Percentiles rank a stretch among this genome's conserved stretches.
Evolutionary conservation across 208 protist genomes (phyloP).

Genomic region (Novymonas esmeraldas): DNA sequence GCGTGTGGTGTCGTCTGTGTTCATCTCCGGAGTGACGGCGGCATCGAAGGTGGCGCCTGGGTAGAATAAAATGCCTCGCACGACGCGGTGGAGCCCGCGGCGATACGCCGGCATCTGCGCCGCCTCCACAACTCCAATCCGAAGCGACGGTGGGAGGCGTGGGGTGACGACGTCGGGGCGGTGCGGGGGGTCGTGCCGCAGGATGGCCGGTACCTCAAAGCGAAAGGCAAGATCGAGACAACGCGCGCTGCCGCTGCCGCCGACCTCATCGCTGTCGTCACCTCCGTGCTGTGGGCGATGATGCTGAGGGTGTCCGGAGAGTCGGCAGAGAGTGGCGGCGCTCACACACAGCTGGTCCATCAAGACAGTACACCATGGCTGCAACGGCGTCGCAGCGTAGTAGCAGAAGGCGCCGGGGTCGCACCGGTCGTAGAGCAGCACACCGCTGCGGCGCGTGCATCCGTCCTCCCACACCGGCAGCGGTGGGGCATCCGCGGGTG

Average conservation of each 20-base stretch:
- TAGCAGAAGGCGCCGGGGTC: conserved; percentile 25
- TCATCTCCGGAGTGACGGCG: background rate
- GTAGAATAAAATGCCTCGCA: background rate
- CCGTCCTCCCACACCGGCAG: conserved; percentile 19
- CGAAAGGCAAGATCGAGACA: conserved; percentile 33
- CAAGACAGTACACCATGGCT: conserved; percentile 22
- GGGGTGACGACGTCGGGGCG: conserved; percentile 8
- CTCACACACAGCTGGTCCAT: conserved; percentile 13
- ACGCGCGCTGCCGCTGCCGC: conserved; percentile 1
- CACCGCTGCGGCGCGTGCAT: conserved; percentile 4
- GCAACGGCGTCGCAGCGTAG: conserved; percentile 13
- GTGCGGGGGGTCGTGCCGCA: conserved; percentile 9
- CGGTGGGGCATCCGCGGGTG: background rate
- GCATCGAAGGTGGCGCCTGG: background rate
- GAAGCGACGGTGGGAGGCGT: conserved; percentile 3
- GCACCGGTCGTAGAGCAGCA: conserved; percentile 15
- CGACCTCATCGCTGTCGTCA: too few species aligned
- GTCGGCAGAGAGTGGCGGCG: conserved; percentile 4
- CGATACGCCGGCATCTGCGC: conserved; percentile 9
- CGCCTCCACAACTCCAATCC: conserved; percentile 14
- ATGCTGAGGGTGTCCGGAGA: too few species aligned
- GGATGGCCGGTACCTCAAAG: conserved; percentile 21
- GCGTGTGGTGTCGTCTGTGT: background rate
- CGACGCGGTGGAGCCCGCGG: conserved; percentile 9
- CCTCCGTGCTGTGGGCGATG: too few species aligned